Evolutionary conservation across 176 grass and related monocot genomes (phyloP).

Genomic region (Zea luxurians): DNA sequence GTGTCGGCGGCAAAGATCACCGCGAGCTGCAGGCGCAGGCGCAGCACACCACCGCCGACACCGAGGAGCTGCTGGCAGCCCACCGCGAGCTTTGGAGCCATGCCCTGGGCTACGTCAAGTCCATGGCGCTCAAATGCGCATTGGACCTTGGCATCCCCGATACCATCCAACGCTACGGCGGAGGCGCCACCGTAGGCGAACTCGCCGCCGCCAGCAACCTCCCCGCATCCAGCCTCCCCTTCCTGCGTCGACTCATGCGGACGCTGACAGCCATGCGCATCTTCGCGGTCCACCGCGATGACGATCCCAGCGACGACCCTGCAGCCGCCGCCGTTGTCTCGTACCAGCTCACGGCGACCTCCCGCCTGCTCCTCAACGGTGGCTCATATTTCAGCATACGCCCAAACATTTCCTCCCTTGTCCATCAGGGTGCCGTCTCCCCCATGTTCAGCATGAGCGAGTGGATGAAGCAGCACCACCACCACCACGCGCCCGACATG

Average conservation of each 20-base stretch:
- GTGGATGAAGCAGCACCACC: not conserved
- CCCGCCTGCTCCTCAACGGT: not conserved
- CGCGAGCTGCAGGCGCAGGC: not conserved
- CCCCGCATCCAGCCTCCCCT: not conserved
- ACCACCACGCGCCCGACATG: not conserved
- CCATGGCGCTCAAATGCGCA: not conserved
- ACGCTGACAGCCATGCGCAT: not conserved
- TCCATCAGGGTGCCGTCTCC: not conserved
- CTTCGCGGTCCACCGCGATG: not conserved
- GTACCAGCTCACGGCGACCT: not conserved
- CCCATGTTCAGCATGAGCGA: not conserved
- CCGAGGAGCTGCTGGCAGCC: not conserved
- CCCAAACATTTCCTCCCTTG: not conserved
- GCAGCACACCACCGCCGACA: not conserved
- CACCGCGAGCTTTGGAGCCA: not conserved
- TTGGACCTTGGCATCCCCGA: not conserved
- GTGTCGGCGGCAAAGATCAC: too few relatives aligned
- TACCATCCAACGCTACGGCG: not conserved
- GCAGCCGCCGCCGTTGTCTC: not conserved
- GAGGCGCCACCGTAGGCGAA: not conserved
- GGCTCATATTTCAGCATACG: not conserved
- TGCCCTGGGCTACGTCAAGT: conserved; percentile 6
- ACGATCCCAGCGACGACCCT: not conserved
- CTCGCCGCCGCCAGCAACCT: not conserved
- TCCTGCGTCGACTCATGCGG: not conserved